Percentiles rank a stretch among this genome's conserved stretches.
These are phyloP conservation scores for Tripidium arundinaceum DNA, from an alignment of 202 grass and related monocot species.

Conservation along the genomic window DNA sequence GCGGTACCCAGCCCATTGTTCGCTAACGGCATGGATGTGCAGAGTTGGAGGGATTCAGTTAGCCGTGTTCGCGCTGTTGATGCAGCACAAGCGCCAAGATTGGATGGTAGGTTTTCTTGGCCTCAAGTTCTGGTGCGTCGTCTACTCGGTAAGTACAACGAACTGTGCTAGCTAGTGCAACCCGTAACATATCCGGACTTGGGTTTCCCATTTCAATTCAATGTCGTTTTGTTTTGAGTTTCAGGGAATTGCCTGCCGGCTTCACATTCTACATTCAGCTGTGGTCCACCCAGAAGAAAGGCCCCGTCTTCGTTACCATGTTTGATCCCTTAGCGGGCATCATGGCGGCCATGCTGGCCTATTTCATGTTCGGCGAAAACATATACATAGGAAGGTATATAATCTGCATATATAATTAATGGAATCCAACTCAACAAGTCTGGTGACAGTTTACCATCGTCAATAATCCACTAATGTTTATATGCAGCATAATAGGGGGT, in stretches of 20 bases:
- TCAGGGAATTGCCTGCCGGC: slow-evolving; percentile 58
- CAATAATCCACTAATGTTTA: background rate
- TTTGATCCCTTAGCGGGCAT: slow-evolving; percentile 59
- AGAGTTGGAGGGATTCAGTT: slow-evolving; percentile 66
- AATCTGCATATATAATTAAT: background rate
- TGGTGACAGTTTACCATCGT: too few relatives aligned
- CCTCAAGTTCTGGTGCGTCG: slow-evolving; percentile 69
- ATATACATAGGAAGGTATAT: slow-evolving; percentile 68
- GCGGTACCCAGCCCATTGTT: too few relatives aligned
- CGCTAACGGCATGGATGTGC: too few relatives aligned
- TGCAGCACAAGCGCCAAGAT: slow-evolving; percentile 40
- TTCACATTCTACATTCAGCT: slow-evolving; percentile 67
- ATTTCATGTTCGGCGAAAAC: slow-evolving; percentile 69
- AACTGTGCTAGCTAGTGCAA: too few relatives aligned
- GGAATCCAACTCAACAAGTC: background rate
- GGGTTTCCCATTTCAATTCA: background rate
- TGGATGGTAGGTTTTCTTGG: slow-evolving; percentile 62
- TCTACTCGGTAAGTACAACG: slow-evolving; percentile 40
- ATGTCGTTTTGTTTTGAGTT: background rate
- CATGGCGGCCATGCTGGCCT: slow-evolving; percentile 68
- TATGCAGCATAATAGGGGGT: slow-evolving; percentile 72
- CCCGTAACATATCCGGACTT: background rate
- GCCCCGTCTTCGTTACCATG: slow-evolving; percentile 83
- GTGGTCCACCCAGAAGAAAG: slow-evolving; percentile 75
- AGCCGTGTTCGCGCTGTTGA: slow-evolving; percentile 36